Base-by-base conservation (phyloP, 1,284 basidiomycete species). In the Waitea zeae region DNA sequence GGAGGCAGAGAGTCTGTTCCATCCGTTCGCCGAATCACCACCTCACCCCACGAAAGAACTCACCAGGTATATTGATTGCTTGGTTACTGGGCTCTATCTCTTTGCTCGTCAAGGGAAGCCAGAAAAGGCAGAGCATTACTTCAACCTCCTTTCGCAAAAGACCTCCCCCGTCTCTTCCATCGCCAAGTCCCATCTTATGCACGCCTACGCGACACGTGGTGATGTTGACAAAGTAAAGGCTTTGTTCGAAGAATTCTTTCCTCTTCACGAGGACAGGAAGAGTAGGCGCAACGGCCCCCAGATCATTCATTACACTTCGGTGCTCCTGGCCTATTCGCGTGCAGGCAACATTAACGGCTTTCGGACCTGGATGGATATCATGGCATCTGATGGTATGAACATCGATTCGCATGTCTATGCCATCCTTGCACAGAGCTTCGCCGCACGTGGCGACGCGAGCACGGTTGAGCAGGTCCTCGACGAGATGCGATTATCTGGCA, bases 341-440 rank as follows among this genome's bases (percentile, higher is more conserved):
- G 49, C 51, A 1, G 61, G 63, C 12, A 61, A 78, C 46, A 51
- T 67, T 29, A 49, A 58, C 20, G 65, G 64, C 13, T 58, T 80
- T 41, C 64, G 67, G 41, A 36, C 44, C 5, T 79, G 79, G 72
- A 45, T 83, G 38, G 50, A 56, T 30, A 58, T 54, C 35, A 67
- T 84, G 63, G 42, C 56, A 12, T 46, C 58, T 12, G 58, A 56
- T 12, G 67, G 67, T 3, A 47, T 68, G 38, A 43, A 44, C 18
- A 73, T 76, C 3, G 67, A 79, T 46, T 45, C 53, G 20, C 49
- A 67, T 35, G 53, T 75, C 30, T 83, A 67, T 50, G 74, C 68
- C 41, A 61, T 64, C 39, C 56, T 87, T 34, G 56, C 89, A 17
- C 58, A 69, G 36, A 59, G 62, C 27, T 73, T 81, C 44, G 68